Base-by-base conservation (phyloP, 371 early-diverging fungal genomes). In the Mucor sp. region DNA sequence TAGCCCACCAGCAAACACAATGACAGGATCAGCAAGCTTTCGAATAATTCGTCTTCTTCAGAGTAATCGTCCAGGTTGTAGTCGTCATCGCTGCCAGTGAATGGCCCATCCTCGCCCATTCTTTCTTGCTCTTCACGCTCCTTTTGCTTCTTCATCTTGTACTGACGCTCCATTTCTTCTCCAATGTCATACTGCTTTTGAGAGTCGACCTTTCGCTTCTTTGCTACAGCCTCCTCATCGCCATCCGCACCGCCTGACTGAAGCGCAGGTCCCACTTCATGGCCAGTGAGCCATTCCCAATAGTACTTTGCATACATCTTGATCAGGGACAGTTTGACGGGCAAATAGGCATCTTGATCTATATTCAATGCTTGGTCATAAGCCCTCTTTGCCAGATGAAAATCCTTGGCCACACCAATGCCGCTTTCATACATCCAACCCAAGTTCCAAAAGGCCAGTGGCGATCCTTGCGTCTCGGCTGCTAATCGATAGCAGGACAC, bases 381-480 rank as follows among this genome's bases (percentile, higher is more conserved):
- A 72, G 88, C 90, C 41, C 97, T 87, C 76, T 97, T 96, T 5
- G 99, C 97, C 48, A 97, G 79, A 71, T 95, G 92, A 68, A 89
- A 95, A 75, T 98, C 97, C 83, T 89, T 89, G 9, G 84, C 62
- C 0, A 96, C 93, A 6, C 99, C 84, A 12, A 96, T 62, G n/a
- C 99, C 99, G 67, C 91, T 87, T 73, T 99, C 99, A 71, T 97
- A 89, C 96, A 97, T 97, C 90, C 91, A 98, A 1, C 97, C 99
- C 4, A 98, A 78, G 67, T 96, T 98, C 92, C 94, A 99, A 91
- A 96, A 94, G 4, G 97, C 98, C 68, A 97, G 78, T 1, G 94
- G 87, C 39, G 90, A 92, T 11, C 71, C 67, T 32, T 95, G 91
- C n/a, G 68, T 70, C 50, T 96, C 93, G 1, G 98, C 94, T 2